Conservation (phyloP, 2,329 filamentous ascomycete genomes). For the Blastomyces parvus region DNA sequence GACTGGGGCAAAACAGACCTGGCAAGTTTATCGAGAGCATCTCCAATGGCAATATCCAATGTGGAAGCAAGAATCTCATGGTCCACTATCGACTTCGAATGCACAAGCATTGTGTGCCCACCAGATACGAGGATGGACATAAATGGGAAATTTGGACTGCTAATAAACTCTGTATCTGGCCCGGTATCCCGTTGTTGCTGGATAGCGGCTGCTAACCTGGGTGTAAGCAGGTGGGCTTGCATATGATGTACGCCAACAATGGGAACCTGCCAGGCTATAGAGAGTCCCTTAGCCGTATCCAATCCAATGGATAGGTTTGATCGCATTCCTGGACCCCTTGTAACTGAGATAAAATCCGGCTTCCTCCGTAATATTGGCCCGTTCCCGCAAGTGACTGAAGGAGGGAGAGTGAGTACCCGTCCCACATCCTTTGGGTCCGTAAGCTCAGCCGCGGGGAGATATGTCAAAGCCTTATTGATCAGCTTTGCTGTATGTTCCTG, state of each 20-base stretch:
- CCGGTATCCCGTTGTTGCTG: constrained; percentile 19
- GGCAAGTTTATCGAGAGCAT: constrained; percentile 80
- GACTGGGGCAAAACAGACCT: constrained; percentile 60
- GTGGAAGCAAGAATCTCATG: constrained; percentile 67
- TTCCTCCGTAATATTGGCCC: constrained; percentile 32
- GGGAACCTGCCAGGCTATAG: constrained; percentile 72
- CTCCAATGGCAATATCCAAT: constrained; percentile 76
- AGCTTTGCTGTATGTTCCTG: constrained; percentile 59
- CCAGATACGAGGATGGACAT: constrained; percentile 82
- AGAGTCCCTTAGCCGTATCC: constrained; percentile 76
- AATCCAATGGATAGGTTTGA: constrained; percentile 68
- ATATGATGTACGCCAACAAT: constrained; percentile 89
- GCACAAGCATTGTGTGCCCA: constrained; percentile 79
- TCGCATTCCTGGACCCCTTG: constrained; percentile 81
- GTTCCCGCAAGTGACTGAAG: constrained; percentile 14
- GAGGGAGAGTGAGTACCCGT: not conserved
- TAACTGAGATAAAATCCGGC: constrained; percentile 81
- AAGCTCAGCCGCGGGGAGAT: constrained; percentile 39
- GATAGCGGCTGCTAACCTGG: constrained; percentile 62
- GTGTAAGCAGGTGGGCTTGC: constrained; percentile 90
- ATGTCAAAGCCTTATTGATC: constrained; percentile 52
- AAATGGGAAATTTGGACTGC: constrained; percentile 63
- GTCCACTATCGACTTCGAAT: constrained; percentile 56
- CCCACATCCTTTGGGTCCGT: not conserved
- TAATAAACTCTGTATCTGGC: constrained; percentile 2